These are phyloP conservation scores for Quercus variabilis DNA, from an alignment of 306 rosid species.

Conservation along the genomic window DNA sequence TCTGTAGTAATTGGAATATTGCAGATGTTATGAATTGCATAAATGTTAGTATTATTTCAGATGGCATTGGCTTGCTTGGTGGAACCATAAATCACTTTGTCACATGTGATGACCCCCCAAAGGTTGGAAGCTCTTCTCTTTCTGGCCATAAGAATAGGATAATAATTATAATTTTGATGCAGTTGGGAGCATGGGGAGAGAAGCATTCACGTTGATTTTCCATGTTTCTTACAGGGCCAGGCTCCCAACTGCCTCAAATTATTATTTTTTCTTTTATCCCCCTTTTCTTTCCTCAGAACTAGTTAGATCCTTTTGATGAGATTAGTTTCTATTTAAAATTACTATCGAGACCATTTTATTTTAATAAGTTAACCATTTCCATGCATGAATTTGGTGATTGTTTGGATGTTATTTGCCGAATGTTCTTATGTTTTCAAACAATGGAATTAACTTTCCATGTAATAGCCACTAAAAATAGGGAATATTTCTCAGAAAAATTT, in stretches of 20 bases:
- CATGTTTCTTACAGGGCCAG: no score
- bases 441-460: neutral
- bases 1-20: slow-evolving; percentile 9
- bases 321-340: neutral
- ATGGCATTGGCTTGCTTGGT: slow-evolving; percentile 90
- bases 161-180: neutral
- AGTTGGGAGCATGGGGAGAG: no score
- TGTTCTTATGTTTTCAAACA: neutral
- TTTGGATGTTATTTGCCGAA: neutral
- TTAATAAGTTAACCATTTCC: neutral
- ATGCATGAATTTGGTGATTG: neutral
- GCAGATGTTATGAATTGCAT: slow-evolving; percentile 15
- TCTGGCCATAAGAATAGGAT: neutral
- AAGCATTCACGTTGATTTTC: neutral
- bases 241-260: no score
- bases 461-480: no score
- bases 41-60: slow-evolving; percentile 45
- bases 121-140: slow-evolving; percentile 50
- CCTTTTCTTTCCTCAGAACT: neutral
- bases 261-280: neutral
- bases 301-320: neutral
- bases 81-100: slow-evolving; percentile 80
- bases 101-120: slow-evolving; percentile 65
- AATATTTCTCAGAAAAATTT: neutral
- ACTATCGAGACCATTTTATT: neutral